Evolutionary conservation across 371 early-diverging fungal genomes (phyloP), one percentile per base, ranked within the genome.

Genomic region (Rhizopus delemar): DNA sequence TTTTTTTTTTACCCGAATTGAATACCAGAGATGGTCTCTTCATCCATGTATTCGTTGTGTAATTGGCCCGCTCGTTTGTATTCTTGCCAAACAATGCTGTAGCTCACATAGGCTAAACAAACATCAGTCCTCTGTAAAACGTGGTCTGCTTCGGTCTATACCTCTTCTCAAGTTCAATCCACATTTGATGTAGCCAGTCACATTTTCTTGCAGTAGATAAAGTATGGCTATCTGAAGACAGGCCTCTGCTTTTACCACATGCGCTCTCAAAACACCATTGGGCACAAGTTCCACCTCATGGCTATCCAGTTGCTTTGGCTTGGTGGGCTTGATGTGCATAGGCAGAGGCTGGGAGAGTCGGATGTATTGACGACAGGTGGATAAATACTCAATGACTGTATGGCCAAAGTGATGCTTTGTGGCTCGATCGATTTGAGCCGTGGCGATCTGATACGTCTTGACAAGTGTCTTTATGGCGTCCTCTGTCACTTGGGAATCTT

Each of bases 181-280:
- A 46, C 84, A 84, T 57, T 84, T 87, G 5, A 83, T 74, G 63
- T 85, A 87, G 4, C 81, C 77, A 67, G 82, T 73, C 3, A 83
- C 68, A 6, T 78, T 80, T 61, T 85, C 87, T 50, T 84, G 85
- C 7, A 82, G 64, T 34, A 85, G 53, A 51, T 85, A 77, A 43
- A 85, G 64, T 28, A 85, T 70, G 5, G 85, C 84, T 0, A 81
- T 85, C 50, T 83, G 60, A 13, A 87, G 62, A 53, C 82, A 73
- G 39, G 83, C 69, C 59, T 87, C 87, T 1, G 85, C 85, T 41
- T 82, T 75, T 51, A 84, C 60, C 9, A 84, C 85, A 56, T 80
- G 78, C 0, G 84, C 86, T 31, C 87, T 68, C 41, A 87, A 63
- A 35, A 83, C 78, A 13, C 82, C 80, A 60, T 82, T 85, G 22